A percentile compares a stretch with the other conserved stretches of the same genome.
Evolutionary conservation across 805 yeast species (phyloP).

Genomic region (Debaryomyces prosopidis): DNA sequence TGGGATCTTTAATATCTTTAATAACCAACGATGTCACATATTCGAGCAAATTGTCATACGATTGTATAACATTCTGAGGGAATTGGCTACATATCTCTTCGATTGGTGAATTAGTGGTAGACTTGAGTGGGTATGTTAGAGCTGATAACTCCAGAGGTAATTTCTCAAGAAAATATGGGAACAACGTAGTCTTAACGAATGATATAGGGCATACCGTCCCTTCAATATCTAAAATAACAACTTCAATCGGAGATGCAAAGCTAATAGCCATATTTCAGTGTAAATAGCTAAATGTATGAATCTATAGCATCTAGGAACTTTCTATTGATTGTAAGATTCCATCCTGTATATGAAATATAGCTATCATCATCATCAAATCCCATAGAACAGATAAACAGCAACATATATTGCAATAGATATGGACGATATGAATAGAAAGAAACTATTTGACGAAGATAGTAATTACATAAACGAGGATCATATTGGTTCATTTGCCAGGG

Average conservation of each 20-base stretch:
- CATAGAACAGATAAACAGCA: too few relatives aligned
- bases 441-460: conserved; percentile 20
- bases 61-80: conserved; percentile 33
- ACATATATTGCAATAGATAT: not conserved
- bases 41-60: conserved; percentile 31
- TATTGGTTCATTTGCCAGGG: conserved; percentile 40
- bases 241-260: conserved; percentile 2
- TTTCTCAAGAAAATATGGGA: conserved; percentile 68
- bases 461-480: conserved; percentile 36
- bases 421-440: not conserved
- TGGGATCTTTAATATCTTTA: conserved; percentile 74
- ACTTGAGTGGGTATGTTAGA: conserved; percentile 31
- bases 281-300: too few relatives aligned
- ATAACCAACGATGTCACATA: conserved; percentile 61
- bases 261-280: not conserved
- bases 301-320: too few relatives aligned
- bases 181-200: conserved; percentile 76
- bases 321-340: too few relatives aligned
- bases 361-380: too few relatives aligned
- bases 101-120: conserved; percentile 19
- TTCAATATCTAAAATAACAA: conserved; percentile 71
- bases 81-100: conserved; percentile 42
- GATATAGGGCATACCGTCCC: conserved; percentile 93
- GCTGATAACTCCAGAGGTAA: conserved; percentile 42
- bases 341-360: too few relatives aligned